Evolutionary conservation across 169 alveolate species (phyloP).

Genomic region (Theileria parva): DNA sequence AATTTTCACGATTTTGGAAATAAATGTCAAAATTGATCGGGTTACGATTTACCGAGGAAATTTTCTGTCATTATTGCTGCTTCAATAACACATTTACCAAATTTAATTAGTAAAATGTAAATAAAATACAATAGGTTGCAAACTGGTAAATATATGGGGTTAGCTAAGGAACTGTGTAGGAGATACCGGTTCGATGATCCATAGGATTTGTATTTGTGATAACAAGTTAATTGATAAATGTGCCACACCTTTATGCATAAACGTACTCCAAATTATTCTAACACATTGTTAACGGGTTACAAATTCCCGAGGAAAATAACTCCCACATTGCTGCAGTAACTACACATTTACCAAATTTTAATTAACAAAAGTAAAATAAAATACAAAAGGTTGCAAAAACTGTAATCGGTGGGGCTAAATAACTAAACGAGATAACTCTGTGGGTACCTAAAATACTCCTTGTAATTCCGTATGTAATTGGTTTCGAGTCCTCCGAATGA

Average conservation of each 20-base stretch:
- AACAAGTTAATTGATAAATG: conserved; percentile 79
- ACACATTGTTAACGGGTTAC: not conserved
- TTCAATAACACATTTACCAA: too few relatives aligned
- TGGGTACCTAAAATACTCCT: conserved; percentile 73
- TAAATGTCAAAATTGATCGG: not conserved
- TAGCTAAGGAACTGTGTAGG: not conserved
- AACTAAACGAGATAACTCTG: not conserved
- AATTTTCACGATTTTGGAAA: not conserved
- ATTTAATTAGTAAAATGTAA: too few relatives aligned
- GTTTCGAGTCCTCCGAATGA: conserved; percentile 76
- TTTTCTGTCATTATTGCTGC: not conserved
- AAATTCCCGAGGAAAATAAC: too few relatives aligned
- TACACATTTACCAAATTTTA: too few relatives aligned
- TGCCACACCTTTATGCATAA: conserved; percentile 83
- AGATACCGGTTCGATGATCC: conserved; percentile 86
- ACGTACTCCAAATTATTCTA: conserved; percentile 80
- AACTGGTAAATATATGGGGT: not conserved
- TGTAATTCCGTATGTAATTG: conserved; percentile 77
- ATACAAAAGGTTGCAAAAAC: too few relatives aligned
- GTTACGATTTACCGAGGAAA: not conserved
- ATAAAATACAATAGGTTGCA: too few relatives aligned
- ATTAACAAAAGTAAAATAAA: too few relatives aligned
- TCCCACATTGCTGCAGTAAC: not conserved
- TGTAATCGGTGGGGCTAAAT: too few relatives aligned
- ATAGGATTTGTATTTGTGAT: conserved; percentile 81